These are phyloP conservation scores for Talaromyces stipitatus DNA, from an alignment of 495 filamentous ascomycete species.

Conservation along the genomic window DNA sequence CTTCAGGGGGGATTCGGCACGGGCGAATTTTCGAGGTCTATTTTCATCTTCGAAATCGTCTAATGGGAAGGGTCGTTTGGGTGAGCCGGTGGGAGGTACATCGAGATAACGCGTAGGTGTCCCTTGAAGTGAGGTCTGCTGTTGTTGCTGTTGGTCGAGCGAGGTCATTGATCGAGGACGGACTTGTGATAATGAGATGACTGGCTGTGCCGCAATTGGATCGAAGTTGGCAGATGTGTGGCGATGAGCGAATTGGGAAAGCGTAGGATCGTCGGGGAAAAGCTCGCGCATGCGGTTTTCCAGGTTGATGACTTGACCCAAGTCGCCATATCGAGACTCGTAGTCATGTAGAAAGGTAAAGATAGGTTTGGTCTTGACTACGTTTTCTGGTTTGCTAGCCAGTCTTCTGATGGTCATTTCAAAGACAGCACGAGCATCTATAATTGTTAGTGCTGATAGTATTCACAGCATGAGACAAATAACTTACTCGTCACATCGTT, in stretches of 20 bases:
- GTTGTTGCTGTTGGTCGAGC: constrained; percentile 31
- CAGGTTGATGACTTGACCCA: constrained; percentile 78
- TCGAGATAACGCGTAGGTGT: constrained; percentile 45
- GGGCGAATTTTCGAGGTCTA: constrained; percentile 69
- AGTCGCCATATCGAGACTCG: constrained; percentile 88
- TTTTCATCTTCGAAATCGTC: constrained; percentile 68
- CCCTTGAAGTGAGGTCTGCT: constrained; percentile 39
- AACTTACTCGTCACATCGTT: constrained; percentile 89
- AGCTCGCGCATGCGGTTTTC: constrained; percentile 89
- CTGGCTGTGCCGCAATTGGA: constrained; percentile 69
- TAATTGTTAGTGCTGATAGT: background rate
- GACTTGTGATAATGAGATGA: constrained; percentile 76
- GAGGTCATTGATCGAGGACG: constrained; percentile 51
- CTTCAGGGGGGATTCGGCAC: constrained; percentile 83
- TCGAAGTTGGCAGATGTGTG: constrained; percentile 62
- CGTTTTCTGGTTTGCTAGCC: constrained; percentile 60
- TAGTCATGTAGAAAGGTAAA: constrained; percentile 89
- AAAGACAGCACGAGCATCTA: constrained; percentile 90
- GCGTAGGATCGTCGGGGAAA: constrained; percentile 76
- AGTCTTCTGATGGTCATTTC: constrained; percentile 81
- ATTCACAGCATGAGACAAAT: background rate
- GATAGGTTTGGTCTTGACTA: constrained; percentile 71
- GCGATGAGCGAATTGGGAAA: constrained; percentile 67
- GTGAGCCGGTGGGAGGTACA: constrained; percentile 53
- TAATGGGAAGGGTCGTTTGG: constrained; percentile 61